Conservation (phyloP, 2,329 filamentous ascomycete species). For the Knoxdaviesia capensis region DNA sequence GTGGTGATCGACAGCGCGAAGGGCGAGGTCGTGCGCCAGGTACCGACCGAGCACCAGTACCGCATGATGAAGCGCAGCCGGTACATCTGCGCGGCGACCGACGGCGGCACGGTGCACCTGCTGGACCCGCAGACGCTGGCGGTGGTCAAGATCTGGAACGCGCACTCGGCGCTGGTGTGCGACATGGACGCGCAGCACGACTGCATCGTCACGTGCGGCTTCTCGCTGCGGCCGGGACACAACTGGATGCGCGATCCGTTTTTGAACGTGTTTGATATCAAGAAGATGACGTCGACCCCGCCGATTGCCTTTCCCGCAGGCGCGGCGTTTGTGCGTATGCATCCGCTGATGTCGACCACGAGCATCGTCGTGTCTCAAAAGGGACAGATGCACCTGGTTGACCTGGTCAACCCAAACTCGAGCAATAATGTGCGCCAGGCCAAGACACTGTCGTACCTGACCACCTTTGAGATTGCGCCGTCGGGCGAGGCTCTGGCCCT, state of each 20-base stretch:
- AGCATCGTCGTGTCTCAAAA: slow-evolving; percentile 83
- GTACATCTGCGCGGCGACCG: slow-evolving; percentile 82
- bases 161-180: slow-evolving; percentile 72
- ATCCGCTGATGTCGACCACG: slow-evolving; percentile 86
- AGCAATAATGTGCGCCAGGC: slow-evolving; percentile 61
- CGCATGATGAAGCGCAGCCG: slow-evolving; percentile 81
- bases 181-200: slow-evolving; percentile 97
- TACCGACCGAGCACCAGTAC: slow-evolving; percentile 56
- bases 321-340: slow-evolving; percentile 88
- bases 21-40: slow-evolving; percentile 50
- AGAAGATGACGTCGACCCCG: slow-evolving; percentile 69
- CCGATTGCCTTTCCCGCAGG: slow-evolving; percentile 86
- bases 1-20: slow-evolving; percentile 53
- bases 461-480: slow-evolving; percentile 67
- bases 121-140: slow-evolving; percentile 62
- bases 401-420: slow-evolving; percentile 82
- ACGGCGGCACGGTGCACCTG: slow-evolving; percentile 64
- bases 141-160: slow-evolving; percentile 73
- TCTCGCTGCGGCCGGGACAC: slow-evolving; percentile 54
- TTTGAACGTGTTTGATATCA: slow-evolving; percentile 89
- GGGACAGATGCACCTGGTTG: slow-evolving; percentile 88
- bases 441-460: slow-evolving; percentile 54
- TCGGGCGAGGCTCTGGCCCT: slow-evolving; percentile 74
- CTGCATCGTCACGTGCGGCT: slow-evolving; percentile 87
- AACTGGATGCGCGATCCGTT: slow-evolving; percentile 76